phyloP scores from a whole-genome alignment of 1,284 basidiomycete species.

The Chiua sp. region DNA sequence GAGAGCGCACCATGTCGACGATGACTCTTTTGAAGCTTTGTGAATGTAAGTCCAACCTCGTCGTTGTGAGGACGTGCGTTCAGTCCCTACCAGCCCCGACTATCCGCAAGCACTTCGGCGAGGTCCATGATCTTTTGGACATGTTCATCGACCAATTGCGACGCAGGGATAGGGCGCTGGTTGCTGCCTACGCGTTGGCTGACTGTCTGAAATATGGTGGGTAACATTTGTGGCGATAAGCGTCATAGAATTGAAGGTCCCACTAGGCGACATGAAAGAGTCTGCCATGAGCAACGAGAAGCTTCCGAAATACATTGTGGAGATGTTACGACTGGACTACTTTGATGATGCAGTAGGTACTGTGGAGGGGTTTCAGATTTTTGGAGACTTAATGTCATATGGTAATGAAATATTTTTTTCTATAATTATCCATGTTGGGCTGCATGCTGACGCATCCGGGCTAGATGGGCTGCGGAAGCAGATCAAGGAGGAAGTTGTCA shows the following conservation, averaged over 20 bases:
- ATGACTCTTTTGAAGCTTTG: slow-evolving; percentile 23
- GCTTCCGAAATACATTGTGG: slow-evolving; percentile 22
- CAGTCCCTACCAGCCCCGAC: slow-evolving; percentile 1
- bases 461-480: slow-evolving; percentile 21
- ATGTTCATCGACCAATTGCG: slow-evolving; percentile 14
- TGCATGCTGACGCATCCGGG: slow-evolving; percentile 3
- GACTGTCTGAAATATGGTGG: slow-evolving; percentile 21
- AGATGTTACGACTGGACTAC: too few relatives aligned
- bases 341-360: slow-evolving; percentile 18
- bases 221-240: background rate
- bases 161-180: slow-evolving; percentile 3
- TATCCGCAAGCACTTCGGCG: slow-evolving; percentile 9
- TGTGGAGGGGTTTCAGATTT: slow-evolving; percentile 18
- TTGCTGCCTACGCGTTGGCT: slow-evolving; percentile 18
- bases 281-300: slow-evolving; percentile 4
- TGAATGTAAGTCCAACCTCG: slow-evolving; percentile 9
- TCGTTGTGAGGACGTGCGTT: background rate
- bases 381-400: slow-evolving; percentile 6
- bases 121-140: background rate
- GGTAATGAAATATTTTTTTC: background rate
- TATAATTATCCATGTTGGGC: background rate
- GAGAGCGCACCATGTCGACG: slow-evolving; percentile 23
- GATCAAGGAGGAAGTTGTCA: slow-evolving; percentile 15
- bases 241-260: background rate
- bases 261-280: slow-evolving; percentile 23